These are phyloP conservation scores for Cladophialophora immunda DNA, from an alignment of 2,329 filamentous ascomycete genomes.

Conservation along the genomic window DNA sequence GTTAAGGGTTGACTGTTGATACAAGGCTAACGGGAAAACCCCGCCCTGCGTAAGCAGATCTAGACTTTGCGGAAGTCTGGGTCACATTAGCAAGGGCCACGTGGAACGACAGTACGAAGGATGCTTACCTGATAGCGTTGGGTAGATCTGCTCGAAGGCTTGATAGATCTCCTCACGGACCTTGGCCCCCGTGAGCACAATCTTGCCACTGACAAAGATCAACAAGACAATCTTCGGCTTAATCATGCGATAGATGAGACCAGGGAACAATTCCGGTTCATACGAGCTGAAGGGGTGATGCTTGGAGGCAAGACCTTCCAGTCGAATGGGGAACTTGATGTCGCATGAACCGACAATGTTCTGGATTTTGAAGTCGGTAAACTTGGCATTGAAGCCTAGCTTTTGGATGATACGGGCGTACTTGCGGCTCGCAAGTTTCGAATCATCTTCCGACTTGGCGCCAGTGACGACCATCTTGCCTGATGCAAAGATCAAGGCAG, in stretches of 20 bases:
- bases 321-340: conserved; percentile 98
- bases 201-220: conserved; percentile 98
- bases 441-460: conserved; percentile 97
- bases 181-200: conserved; percentile 96
- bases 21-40: conserved; percentile 28
- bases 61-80: conserved; percentile 71
- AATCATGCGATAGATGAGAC: conserved; percentile 99
- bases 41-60: conserved; percentile 36
- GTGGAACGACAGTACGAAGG: not conserved
- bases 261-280: conserved; percentile 97
- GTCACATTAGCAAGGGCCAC: conserved; percentile 41
- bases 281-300: conserved; percentile 99
- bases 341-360: conserved; percentile 99
- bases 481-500: conserved; percentile 94
- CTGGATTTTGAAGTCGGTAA: conserved; percentile 99
- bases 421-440: conserved; percentile 94
- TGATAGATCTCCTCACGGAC: conserved; percentile 98
- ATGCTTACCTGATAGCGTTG: conserved; percentile 82
- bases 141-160: conserved; percentile 96
- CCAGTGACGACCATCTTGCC: conserved; percentile 99
- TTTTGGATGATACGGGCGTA: conserved; percentile 99
- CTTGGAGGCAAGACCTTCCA: conserved; percentile 93
- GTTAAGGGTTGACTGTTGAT: conserved; percentile 32
- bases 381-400: conserved; percentile 98
- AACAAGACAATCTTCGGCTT: conserved; percentile 98